Conservation (phyloP, 2,329 filamentous ascomycete species). For the Meredithiella fracta region DNA sequence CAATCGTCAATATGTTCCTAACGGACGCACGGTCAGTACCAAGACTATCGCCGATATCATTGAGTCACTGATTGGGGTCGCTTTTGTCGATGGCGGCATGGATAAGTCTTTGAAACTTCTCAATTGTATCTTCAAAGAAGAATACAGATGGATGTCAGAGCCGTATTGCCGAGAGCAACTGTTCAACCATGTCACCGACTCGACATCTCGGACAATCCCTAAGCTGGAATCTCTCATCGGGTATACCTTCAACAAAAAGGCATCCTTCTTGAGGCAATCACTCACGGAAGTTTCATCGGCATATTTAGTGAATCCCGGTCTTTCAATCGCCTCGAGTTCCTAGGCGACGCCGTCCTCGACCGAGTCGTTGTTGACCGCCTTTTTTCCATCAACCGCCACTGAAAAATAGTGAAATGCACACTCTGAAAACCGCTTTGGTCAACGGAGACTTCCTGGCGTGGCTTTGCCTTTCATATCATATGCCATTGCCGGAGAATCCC, state of each 20-base stretch:
- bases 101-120: slow-evolving; percentile 44
- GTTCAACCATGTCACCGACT: slow-evolving; percentile 22
- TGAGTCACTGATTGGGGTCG: slow-evolving; percentile 67
- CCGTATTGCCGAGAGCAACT: slow-evolving; percentile 27
- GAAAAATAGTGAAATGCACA: slow-evolving; percentile 48
- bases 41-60: slow-evolving; percentile 80
- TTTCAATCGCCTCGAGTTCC: slow-evolving; percentile 66
- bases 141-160: slow-evolving; percentile 37
- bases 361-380: slow-evolving; percentile 52
- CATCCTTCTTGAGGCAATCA: slow-evolving; percentile 63
- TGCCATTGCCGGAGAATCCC: slow-evolving; percentile 13
- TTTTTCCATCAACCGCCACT: slow-evolving; percentile 30
- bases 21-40: slow-evolving; percentile 38
- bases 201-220: background rate
- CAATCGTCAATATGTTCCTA: slow-evolving; percentile 12
- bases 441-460: slow-evolving; percentile 72
- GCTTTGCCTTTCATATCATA: slow-evolving; percentile 21
- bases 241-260: slow-evolving; percentile 53
- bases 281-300: slow-evolving; percentile 46
- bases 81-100: slow-evolving; percentile 53
- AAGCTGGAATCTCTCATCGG: slow-evolving; percentile 45
- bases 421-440: slow-evolving; percentile 57
- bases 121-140: slow-evolving; percentile 40
- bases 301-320: slow-evolving; percentile 25
- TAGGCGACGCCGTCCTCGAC: slow-evolving; percentile 77